These are phyloP conservation scores for Daldinia concentrica DNA, from an alignment of 495 filamentous ascomycete species.

Conservation along the genomic window DNA sequence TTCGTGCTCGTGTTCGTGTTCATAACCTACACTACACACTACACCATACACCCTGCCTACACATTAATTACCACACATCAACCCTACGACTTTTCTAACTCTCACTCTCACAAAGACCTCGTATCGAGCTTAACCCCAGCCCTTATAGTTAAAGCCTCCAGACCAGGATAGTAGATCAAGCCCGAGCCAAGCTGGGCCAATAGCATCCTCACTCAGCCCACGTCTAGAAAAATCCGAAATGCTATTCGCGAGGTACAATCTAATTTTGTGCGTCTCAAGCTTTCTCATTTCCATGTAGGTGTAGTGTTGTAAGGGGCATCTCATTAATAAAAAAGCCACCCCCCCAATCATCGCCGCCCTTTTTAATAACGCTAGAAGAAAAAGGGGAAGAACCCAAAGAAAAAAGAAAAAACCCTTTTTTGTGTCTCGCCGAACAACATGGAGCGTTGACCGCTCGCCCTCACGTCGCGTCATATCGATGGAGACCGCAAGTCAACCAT, in stretches of 20 bases:
- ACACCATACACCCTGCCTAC: no score
- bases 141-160: no score
- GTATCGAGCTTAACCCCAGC: no score
- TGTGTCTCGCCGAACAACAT: conserved; percentile 14
- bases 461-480: conserved; percentile 14
- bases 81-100: no score
- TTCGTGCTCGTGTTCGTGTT: no score
- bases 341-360: conserved; percentile 10
- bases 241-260: conserved; percentile 45
- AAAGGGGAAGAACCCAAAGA: background rate
- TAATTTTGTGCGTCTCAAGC: conserved; percentile 39
- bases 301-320: no score
- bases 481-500: conserved; percentile 9
- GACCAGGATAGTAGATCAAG: no score
- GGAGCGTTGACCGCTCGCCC: conserved; percentile 23
- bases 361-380: conserved; percentile 28
- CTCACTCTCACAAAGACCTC: no score
- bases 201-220: conserved; percentile 7
- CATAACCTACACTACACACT: no score
- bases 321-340: no score
- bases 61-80: no score
- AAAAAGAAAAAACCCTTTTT: conserved; percentile 19
- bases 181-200: background rate
- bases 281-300: conserved; percentile 35
- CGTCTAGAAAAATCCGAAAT: conserved; percentile 38